Evolutionary conservation across 371 early-diverging fungal genomes (phyloP).

Genomic region (Parasitella parasitica): DNA sequence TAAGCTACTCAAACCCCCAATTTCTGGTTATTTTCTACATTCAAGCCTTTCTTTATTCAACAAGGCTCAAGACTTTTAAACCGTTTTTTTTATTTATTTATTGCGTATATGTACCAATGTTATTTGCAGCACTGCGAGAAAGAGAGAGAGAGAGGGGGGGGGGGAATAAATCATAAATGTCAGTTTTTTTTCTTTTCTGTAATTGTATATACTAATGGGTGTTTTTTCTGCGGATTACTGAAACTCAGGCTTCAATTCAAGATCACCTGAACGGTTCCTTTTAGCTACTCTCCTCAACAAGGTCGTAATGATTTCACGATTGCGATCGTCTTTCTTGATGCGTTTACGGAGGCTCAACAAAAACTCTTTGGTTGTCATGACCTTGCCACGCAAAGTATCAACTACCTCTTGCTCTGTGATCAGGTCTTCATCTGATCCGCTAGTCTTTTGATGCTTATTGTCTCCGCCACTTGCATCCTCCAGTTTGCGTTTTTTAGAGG

Average conservation of each 20-base stretch:
- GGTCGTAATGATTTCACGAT: slow-evolving; percentile 58
- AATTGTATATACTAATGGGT: too few species aligned
- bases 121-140: too few species aligned
- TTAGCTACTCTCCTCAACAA: slow-evolving; percentile 68
- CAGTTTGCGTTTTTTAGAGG: slow-evolving; percentile 35
- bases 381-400: slow-evolving; percentile 52
- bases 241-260: slow-evolving; percentile 53
- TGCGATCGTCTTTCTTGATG: slow-evolving; percentile 64
- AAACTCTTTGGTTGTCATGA: slow-evolving; percentile 68
- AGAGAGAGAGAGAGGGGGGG: too few species aligned
- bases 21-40: too few species aligned
- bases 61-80: too few species aligned
- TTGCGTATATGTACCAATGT: too few species aligned
- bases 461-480: slow-evolving; percentile 19
- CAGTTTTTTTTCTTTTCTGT: not conserved
- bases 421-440: slow-evolving; percentile 32
- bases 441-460: slow-evolving; percentile 4
- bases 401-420: slow-evolving; percentile 74
- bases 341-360: slow-evolving; percentile 65
- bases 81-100: too few species aligned
- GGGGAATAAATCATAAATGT: too few species aligned
- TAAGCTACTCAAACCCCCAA: too few species aligned
- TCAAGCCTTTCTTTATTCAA: too few species aligned
- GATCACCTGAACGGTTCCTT: slow-evolving; percentile 40
- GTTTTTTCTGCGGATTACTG: too few species aligned